phyloP scores from a whole-genome alignment of 1,139 yeast species.

The Nakaseomyces nivariensis region DNA sequence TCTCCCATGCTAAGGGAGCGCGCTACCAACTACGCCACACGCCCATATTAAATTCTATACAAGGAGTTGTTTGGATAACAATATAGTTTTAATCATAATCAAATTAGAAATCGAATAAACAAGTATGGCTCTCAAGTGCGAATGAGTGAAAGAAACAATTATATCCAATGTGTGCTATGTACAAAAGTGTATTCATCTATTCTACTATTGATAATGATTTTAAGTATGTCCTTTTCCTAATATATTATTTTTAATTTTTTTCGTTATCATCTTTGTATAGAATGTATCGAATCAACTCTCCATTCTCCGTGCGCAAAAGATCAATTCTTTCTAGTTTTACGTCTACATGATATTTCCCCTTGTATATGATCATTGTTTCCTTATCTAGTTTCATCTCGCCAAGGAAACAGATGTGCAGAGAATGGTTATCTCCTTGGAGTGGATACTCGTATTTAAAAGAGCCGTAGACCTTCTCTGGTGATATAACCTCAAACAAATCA shows the following conservation, averaged over 20 bases:
- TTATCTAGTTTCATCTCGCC: conserved; percentile 23
- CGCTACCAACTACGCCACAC: conserved; percentile 93
- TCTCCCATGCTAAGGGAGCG: conserved; percentile 86
- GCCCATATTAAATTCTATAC: conserved; percentile 36
- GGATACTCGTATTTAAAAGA: conserved; percentile 26
- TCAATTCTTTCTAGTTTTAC: conserved; percentile 23
- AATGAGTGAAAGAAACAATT: too few relatives aligned
- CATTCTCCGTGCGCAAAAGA: conserved; percentile 21
- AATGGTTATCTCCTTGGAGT: conserved; percentile 18
- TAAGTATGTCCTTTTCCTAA: too few relatives aligned
- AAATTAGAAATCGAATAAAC: too few relatives aligned
- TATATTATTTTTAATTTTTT: background rate
- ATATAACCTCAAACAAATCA: conserved; percentile 18
- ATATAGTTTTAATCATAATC: too few relatives aligned
- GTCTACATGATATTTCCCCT: conserved; percentile 27
- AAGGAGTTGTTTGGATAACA: too few relatives aligned
- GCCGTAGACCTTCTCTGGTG: conserved; percentile 22
- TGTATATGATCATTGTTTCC: conserved; percentile 19
- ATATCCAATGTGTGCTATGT: too few relatives aligned
- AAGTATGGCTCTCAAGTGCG: too few relatives aligned
- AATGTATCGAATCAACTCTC: conserved; percentile 21
- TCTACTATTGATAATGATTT: too few relatives aligned
- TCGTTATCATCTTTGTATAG: conserved; percentile 15
- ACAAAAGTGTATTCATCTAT: too few relatives aligned
- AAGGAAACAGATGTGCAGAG: conserved; percentile 25